Evolutionary conservation across 805 yeast genomes (phyloP), one percentile per base, ranked within the genome.

Genomic region (Ogataea ganodermae): DNA sequence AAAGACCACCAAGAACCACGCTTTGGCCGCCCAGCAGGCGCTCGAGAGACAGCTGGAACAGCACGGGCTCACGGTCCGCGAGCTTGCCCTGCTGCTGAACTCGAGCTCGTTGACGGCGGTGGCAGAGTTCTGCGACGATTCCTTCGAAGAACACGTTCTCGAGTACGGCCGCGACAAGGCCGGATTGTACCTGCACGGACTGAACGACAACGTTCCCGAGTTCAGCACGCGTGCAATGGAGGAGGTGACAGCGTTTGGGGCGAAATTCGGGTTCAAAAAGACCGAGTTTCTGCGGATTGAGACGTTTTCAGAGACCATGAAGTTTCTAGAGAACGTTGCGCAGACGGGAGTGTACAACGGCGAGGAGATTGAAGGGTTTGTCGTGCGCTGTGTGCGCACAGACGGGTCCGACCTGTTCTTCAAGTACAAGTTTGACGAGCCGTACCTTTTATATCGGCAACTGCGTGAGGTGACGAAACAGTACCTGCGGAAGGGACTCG

Each of bases 371-470:
- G 99, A 94, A 68, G 99, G 99, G 0, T 94, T 92, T 70, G 99
- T 94, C 1, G 74, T 94, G 3, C 75, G 99, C 46, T 80, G 91
- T 57, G 73, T 3, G 18, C 17, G 75, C 14, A 50, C 40, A 22
- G 51, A 39, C 0, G 49, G 50, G 18, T 24, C 35, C 4, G 87
- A 83, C 52, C 89, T 78, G 59, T 88, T 92, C 66, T 94, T 90
- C 79, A 94, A 94, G 68, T 94, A 73, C 71, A 94, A 94, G 66
- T 94, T 94, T 65, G 96, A 90, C 56, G 96, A 94, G 67, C 99
- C 99, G 0, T 94, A 94, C 62, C 69, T 90, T 37, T 76, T 94
- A 76, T 94, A 90, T 65, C 76, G 99, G 49, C 88, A 86, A 57
- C 81, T 95, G 79, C 76, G 99, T 55, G 98, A 94, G 59, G 86